Evolutionary conservation across 495 filamentous ascomycete species (phyloP).

Genomic region (Rostrohypoxylon terebratum): DNA sequence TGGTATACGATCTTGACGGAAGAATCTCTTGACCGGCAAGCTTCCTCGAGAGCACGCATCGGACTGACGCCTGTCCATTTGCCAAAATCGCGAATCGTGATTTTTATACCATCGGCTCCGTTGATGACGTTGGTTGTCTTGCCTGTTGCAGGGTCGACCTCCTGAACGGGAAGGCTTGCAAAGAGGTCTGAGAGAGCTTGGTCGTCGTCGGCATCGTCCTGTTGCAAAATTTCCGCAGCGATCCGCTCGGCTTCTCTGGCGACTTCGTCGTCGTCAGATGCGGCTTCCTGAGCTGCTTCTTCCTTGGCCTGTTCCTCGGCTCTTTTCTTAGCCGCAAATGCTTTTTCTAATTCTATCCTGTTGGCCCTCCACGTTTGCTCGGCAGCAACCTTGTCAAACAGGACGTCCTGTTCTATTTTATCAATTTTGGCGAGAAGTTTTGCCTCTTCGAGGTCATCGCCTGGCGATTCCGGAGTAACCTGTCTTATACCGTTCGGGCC

Average conservation of each 20-base stretch:
- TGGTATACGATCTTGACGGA: conserved; percentile 72
- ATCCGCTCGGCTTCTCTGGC: conserved; percentile 63
- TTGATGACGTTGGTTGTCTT: conserved; percentile 65
- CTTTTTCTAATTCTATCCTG: conserved; percentile 72
- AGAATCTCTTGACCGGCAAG: conserved; percentile 84
- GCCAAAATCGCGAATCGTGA: conserved; percentile 84
- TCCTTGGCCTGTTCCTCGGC: conserved; percentile 53
- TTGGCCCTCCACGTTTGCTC: conserved; percentile 77
- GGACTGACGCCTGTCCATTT: conserved; percentile 78
- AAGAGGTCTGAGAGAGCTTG: conserved; percentile 70
- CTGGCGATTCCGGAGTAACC: conserved; percentile 5
- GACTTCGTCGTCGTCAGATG: conserved; percentile 60
- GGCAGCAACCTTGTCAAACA: conserved; percentile 84
- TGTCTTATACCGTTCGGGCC: conserved; percentile 23
- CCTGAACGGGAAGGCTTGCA: conserved; percentile 74
- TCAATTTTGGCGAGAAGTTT: conserved; percentile 77
- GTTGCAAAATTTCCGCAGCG: conserved; percentile 62
- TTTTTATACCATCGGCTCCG: conserved; percentile 60
- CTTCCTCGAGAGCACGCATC: conserved; percentile 81
- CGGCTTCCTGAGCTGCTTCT: conserved; percentile 46
- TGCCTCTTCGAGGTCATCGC: conserved; percentile 63
- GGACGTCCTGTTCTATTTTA: conserved; percentile 81
- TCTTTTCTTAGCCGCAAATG: conserved; percentile 56
- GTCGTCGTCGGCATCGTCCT: conserved; percentile 63
- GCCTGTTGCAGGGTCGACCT: conserved; percentile 65